Conservation (phyloP, 2,329 filamentous ascomycete genomes). For the Nigrospora osmanthi region DNA sequence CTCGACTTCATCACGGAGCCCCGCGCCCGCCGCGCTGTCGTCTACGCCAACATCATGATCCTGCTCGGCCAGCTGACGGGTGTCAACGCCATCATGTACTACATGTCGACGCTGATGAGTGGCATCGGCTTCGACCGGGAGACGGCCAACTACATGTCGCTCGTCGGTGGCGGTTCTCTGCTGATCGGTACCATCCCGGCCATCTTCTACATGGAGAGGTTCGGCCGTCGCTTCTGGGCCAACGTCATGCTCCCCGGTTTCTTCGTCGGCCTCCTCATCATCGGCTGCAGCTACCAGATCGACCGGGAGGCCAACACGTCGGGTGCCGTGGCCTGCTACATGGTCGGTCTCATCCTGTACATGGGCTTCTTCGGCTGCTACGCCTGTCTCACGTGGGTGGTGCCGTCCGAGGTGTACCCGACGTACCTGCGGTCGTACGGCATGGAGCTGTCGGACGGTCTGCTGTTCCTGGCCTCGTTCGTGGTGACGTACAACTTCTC, state of each 20-base stretch:
- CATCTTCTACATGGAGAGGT: slow-evolving; percentile 64
- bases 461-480: slow-evolving; percentile 64
- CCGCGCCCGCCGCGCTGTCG: slow-evolving; percentile 55
- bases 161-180: slow-evolving; percentile 61
- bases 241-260: slow-evolving; percentile 65
- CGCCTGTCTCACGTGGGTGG: slow-evolving; percentile 56
- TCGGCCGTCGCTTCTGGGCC: slow-evolving; percentile 68
- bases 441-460: slow-evolving; percentile 62
- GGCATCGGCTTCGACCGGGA: slow-evolving; percentile 59
- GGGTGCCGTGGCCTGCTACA: slow-evolving; percentile 51
- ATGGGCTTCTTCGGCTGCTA: slow-evolving; percentile 63
- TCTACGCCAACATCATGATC: slow-evolving; percentile 65
- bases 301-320: slow-evolving; percentile 33
- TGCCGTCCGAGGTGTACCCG: slow-evolving; percentile 63
- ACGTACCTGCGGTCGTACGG: slow-evolving; percentile 67
- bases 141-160: slow-evolving; percentile 64
- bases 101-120: slow-evolving; percentile 60
- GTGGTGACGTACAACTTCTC: slow-evolving; percentile 71
- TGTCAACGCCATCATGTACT: slow-evolving; percentile 65
- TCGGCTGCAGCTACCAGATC: slow-evolving; percentile 57
- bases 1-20: slow-evolving; percentile 67
- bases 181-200: slow-evolving; percentile 62
- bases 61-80: slow-evolving; percentile 64
- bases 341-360: slow-evolving; percentile 61
- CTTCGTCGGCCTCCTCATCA: slow-evolving; percentile 60